Conservation (phyloP, 805 yeast species). For the Myxozyma neotropica region DNA sequence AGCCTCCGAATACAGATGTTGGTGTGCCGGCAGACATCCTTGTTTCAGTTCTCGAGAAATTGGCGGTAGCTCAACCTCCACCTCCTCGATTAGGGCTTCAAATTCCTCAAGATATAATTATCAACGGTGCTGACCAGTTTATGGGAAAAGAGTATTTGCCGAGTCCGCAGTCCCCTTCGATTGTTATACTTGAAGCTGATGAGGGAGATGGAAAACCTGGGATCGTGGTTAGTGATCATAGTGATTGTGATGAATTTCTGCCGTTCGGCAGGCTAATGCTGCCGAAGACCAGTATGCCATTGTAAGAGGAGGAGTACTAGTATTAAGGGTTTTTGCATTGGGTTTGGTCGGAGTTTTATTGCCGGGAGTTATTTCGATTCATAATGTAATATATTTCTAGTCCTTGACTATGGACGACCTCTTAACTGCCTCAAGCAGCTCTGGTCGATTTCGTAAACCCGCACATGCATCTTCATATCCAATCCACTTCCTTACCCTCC, state of each 20-base stretch:
- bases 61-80: not conserved
- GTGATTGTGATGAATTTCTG: constrained; percentile 3
- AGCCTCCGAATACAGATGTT: constrained; percentile 33
- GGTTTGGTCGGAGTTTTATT: too few relatives aligned
- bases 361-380: too few relatives aligned
- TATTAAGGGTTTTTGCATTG: too few relatives aligned
- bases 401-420: constrained; percentile 45
- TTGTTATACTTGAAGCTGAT: not conserved
- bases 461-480: constrained; percentile 65
- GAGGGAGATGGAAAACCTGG: constrained; percentile 12
- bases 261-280: constrained; percentile 8
- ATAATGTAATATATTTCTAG: not conserved
- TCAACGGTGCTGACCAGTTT: too few relatives aligned
- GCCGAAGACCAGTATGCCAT: too few relatives aligned
- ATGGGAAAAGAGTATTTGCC: too few relatives aligned
- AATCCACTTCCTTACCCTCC: constrained; percentile 71
- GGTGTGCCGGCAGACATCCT: constrained; percentile 28
- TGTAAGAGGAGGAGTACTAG: too few relatives aligned
- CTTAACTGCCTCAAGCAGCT: constrained; percentile 64
- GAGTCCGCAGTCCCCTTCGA: too few relatives aligned
- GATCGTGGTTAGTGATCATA: constrained; percentile 23
- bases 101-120: too few relatives aligned
- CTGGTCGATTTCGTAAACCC: constrained; percentile 63
- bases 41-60: constrained; percentile 17
- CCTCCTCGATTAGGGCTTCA: too few relatives aligned